Conservation (phyloP, 495 filamentous ascomycete genomes). For the Penicillium salamii region DNA sequence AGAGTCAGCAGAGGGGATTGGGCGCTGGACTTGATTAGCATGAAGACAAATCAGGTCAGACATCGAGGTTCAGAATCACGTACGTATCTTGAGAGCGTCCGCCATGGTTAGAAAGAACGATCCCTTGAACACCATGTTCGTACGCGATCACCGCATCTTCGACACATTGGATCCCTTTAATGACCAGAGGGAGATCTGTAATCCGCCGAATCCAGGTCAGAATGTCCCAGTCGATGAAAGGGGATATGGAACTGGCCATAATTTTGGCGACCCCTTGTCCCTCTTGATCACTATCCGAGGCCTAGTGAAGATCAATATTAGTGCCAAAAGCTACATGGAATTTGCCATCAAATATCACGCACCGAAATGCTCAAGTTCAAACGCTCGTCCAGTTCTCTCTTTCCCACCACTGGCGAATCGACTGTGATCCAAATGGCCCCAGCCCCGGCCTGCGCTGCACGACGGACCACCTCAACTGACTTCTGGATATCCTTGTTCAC, state of each 20-base stretch:
- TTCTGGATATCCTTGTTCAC: constrained; percentile 79
- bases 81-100: constrained; percentile 46
- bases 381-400: constrained; percentile 58
- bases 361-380: constrained; percentile 52
- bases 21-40: constrained; percentile 43
- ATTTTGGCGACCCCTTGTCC: constrained; percentile 70
- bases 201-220: constrained; percentile 76
- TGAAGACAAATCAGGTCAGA: too few species aligned
- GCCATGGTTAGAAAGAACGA: constrained; percentile 61
- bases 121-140: constrained; percentile 72
- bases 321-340: too few species aligned
- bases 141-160: constrained; percentile 80
- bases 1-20: constrained; percentile 70
- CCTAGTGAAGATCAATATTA: background rate
- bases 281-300: constrained; percentile 9
- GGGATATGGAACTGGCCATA: constrained; percentile 82
- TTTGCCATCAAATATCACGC: too few species aligned
- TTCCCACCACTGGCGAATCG: constrained; percentile 62
- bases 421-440: constrained; percentile 70
- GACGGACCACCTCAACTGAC: constrained; percentile 71
- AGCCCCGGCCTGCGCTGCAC: constrained; percentile 74
- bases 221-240: constrained; percentile 73
- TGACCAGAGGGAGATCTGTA: constrained; percentile 79
- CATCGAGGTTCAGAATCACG: too few species aligned
- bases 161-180: constrained; percentile 87